These are phyloP conservation scores for Lentinula aciculospora DNA, from an alignment of 768 basidiomycete genomes.

Conservation along the genomic window DNA sequence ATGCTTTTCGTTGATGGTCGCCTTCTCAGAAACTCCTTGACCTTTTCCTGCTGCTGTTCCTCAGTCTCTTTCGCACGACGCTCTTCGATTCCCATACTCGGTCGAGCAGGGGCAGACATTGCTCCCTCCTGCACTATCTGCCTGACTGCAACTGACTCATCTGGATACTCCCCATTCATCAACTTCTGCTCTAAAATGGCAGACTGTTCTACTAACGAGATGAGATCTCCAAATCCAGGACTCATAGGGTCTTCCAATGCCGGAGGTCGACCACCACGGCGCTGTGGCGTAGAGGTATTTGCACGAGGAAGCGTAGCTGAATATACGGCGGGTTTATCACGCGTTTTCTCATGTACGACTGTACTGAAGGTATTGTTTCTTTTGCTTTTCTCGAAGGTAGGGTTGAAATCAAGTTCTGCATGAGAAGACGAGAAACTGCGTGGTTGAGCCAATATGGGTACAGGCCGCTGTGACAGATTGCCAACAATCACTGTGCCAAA, in stretches of 20 bases:
- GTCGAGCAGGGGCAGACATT: background rate
- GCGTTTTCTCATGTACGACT: conserved; percentile 52
- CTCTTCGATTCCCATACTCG: background rate
- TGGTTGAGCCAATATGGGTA: background rate
- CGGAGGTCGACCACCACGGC: conserved; percentile 22
- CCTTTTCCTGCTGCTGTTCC: background rate
- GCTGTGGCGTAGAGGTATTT: conserved; percentile 18
- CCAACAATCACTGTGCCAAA: conserved; percentile 2
- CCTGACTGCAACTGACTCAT: conserved; percentile 18
- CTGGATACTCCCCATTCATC: conserved; percentile 40
- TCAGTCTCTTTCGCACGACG: conserved; percentile 7
- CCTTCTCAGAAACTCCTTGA: background rate
- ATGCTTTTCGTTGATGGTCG: background rate
- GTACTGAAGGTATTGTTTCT: conserved; percentile 38
- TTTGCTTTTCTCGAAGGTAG: conserved; percentile 3
- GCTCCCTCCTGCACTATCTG: conserved; percentile 11
- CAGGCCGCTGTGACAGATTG: background rate
- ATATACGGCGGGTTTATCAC: conserved; percentile 27
- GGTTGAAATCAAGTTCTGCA: background rate
- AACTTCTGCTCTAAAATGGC: conserved; percentile 52
- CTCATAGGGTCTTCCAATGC: conserved; percentile 27
- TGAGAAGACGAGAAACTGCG: background rate
- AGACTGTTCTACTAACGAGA: conserved; percentile 50
- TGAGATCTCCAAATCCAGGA: conserved; percentile 48
- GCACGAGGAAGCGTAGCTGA: conserved; percentile 16